phyloP scores from a whole-genome alignment of 83 land plant genomes.

The Larix sibirica region DNA sequence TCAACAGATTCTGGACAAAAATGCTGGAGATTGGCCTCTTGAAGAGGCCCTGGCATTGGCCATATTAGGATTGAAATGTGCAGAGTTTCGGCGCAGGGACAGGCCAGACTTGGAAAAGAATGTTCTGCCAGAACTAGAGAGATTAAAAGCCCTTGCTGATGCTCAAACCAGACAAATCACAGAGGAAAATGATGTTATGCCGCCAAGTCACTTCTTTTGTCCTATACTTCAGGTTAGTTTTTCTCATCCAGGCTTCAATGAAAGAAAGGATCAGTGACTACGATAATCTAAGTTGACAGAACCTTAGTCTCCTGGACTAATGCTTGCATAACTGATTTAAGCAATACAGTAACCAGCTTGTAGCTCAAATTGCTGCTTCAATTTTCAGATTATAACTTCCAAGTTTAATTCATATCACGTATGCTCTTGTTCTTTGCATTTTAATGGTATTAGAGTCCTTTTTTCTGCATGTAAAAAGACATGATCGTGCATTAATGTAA shows the following conservation, averaged over 20 bases:
- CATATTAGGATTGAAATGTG: slow-evolving; percentile 51
- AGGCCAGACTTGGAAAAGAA: slow-evolving; percentile 45
- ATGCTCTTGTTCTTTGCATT: no score
- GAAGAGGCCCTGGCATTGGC: slow-evolving; percentile 38
- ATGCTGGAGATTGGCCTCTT: slow-evolving; percentile 80
- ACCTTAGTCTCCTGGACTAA: no score
- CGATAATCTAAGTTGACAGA: no score
- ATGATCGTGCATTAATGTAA: no score
- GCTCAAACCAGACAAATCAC: not conserved
- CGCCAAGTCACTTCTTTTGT: slow-evolving; percentile 60
- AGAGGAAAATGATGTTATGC: not conserved
- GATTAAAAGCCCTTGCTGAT: slow-evolving; percentile 28
- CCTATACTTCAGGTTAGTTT: slow-evolving; percentile 64
- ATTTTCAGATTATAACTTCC: no score
- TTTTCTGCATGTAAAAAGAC: no score
- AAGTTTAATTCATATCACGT: no score
- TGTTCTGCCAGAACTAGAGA: slow-evolving; percentile 49
- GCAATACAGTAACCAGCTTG: no score
- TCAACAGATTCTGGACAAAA: slow-evolving; percentile 48
- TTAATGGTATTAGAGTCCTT: no score
- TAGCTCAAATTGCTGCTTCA: no score
- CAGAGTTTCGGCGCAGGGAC: slow-evolving; percentile 36
- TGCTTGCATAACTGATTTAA: no score
- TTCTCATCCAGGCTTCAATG: not conserved
- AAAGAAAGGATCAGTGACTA: no score